A percentile compares a stretch with the other conserved stretches of the same genome.
Conservation (phyloP, 208 protist genomes). For the Willaertia magna region DNA sequence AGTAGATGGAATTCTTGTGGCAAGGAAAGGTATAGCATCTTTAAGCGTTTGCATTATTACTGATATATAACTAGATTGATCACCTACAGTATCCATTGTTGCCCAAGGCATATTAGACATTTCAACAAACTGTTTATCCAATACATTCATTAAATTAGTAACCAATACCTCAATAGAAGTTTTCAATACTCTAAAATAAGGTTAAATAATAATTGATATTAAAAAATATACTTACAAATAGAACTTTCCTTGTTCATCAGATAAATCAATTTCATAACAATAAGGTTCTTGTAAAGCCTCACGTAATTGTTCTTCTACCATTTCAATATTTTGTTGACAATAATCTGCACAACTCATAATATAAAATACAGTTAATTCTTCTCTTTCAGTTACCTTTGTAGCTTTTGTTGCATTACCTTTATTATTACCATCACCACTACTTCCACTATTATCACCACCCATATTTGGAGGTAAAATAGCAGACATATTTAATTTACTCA, state of each 20-base stretch:
- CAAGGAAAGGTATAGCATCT: not conserved
- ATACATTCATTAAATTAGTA: not conserved
- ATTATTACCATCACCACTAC: too few species aligned
- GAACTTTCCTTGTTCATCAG: not conserved
- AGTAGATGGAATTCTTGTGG: not conserved
- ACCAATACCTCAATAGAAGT: not conserved
- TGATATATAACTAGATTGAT: not conserved
- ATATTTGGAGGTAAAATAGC: not conserved
- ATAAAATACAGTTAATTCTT: not conserved
- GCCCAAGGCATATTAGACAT: not conserved
- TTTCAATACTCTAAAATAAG: not conserved
- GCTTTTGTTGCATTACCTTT: too few species aligned
- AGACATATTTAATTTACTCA: not conserved
- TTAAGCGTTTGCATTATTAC: not conserved
- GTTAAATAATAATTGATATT: too few species aligned
- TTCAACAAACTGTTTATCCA: not conserved
- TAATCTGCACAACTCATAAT: not conserved
- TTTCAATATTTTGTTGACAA: constrained; percentile 4
- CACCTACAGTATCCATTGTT: not conserved
- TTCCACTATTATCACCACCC: too few species aligned
- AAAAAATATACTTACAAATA: too few species aligned
- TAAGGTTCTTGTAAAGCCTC: not conserved
- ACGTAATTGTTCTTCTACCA: not conserved
- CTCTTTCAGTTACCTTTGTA: not conserved
- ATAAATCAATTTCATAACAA: not conserved